A percentile compares a stretch with the other conserved stretches of the same genome.
These are phyloP conservation scores for Suillus subalutaceus DNA, from an alignment of 768 basidiomycete genomes.

Conservation along the genomic window DNA sequence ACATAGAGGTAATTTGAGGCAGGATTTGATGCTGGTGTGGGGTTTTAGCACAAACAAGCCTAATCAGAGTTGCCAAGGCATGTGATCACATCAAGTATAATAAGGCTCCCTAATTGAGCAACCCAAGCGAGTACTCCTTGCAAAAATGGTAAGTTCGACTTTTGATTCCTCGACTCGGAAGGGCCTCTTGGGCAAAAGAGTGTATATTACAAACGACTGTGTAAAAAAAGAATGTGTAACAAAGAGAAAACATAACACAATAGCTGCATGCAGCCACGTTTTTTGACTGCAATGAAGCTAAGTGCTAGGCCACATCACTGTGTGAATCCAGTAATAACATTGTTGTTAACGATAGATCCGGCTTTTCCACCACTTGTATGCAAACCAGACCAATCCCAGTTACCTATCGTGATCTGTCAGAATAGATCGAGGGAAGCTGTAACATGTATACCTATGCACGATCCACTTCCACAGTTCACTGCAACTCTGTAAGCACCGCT, in stretches of 20 bases:
- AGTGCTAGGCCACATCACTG: constrained; percentile 3
- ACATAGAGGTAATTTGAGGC: too few relatives aligned
- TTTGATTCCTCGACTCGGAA: too few relatives aligned
- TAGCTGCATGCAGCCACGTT: neutral
- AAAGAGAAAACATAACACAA: neutral
- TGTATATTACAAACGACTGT: neutral
- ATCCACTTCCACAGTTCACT: constrained; percentile 56
- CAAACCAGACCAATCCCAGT: constrained; percentile 55
- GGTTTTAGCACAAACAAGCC: too few relatives aligned
- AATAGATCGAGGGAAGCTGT: neutral
- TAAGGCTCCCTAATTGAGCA: too few relatives aligned
- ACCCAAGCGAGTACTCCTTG: neutral
- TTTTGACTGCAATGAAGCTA: neutral
- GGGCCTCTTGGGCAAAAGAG: too few relatives aligned
- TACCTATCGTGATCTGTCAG: constrained; percentile 31
- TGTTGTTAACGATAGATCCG: constrained; percentile 37
- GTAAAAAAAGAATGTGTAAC: too few relatives aligned
- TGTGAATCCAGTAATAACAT: constrained; percentile 36
- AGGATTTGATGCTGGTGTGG: too few relatives aligned
- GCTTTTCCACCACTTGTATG: constrained; percentile 45
- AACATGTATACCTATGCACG: constrained; percentile 48
- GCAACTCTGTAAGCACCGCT: constrained; percentile 48
- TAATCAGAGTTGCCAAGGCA: too few relatives aligned
- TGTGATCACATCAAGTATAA: too few relatives aligned
- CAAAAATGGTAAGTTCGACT: neutral